These are phyloP conservation scores for Penicillium malachiteum DNA, from an alignment of 495 filamentous ascomycete genomes.

Conservation along the genomic window DNA sequence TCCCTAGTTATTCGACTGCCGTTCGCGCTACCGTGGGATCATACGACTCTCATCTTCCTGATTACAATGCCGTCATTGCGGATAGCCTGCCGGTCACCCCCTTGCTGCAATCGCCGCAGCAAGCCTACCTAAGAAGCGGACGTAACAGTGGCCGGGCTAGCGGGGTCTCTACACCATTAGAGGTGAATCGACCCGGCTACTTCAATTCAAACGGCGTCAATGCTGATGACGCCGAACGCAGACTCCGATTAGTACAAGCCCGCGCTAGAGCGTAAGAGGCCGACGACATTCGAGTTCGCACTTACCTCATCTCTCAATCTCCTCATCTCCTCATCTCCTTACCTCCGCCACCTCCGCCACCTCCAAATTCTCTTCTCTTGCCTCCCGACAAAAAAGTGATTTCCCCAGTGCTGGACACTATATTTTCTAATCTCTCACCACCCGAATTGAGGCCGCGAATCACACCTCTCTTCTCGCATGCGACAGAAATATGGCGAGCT, in stretches of 20 bases:
- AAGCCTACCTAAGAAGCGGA: slow-evolving; percentile 36
- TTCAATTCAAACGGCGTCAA: slow-evolving; percentile 23
- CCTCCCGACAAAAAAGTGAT: slow-evolving; percentile 1
- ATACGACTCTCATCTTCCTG: slow-evolving; percentile 48
- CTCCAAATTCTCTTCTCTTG: no score
- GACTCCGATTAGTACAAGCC: slow-evolving; percentile 41
- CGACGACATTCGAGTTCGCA: background rate
- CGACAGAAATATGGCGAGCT: background rate
- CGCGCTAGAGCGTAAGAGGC: slow-evolving; percentile 29
- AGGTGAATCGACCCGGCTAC: slow-evolving; percentile 35
- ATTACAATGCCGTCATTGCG: slow-evolving; percentile 51
- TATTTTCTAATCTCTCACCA: background rate
- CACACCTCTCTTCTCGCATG: no score
- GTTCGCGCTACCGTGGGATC: slow-evolving; percentile 58
- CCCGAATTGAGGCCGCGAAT: no score
- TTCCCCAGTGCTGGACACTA: slow-evolving; percentile 21
- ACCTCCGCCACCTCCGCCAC: background rate
- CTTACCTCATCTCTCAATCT: background rate
- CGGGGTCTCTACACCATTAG: slow-evolving; percentile 28
- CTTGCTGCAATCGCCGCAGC: slow-evolving; percentile 42
- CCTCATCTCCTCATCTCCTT: background rate
- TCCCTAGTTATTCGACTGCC: slow-evolving; percentile 80
- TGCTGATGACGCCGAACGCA: slow-evolving; percentile 41
- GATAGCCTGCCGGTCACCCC: slow-evolving; percentile 25
- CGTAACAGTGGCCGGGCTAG: slow-evolving; percentile 21